These are phyloP conservation scores for Hyparrhenia diplandra DNA, from an alignment of 176 grass and related monocot genomes.

Conservation along the genomic window DNA sequence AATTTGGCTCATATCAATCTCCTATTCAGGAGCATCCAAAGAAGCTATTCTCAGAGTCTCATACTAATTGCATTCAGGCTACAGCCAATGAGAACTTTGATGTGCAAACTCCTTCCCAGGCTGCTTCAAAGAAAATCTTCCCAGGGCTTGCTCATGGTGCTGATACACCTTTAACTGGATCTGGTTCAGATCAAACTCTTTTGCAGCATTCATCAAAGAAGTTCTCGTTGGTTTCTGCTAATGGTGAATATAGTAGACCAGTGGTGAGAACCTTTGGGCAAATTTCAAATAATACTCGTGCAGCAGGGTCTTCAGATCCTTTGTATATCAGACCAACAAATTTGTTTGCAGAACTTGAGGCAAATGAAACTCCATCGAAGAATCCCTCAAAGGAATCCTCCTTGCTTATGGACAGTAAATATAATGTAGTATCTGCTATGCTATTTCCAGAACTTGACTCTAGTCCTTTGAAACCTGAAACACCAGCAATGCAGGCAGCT, in stretches of 20 bases:
- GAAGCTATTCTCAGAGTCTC: constrained; percentile 23
- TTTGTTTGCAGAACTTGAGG: constrained; percentile 35
- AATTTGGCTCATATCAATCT: constrained; percentile 11
- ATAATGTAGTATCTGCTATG: constrained; percentile 10
- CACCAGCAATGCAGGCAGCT: constrained; percentile 45
- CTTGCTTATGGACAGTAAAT: constrained; percentile 4
- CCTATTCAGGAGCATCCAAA: constrained; percentile 5
- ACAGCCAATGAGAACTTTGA: constrained; percentile 40
- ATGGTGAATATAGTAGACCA: constrained; percentile 30
- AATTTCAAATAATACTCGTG: constrained; percentile 15
- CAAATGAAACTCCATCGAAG: constrained; percentile 36
- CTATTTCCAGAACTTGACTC: constrained; percentile 45
- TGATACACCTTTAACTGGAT: constrained; percentile 34
- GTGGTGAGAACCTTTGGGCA: background rate
- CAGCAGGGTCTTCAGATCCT: constrained; percentile 11
- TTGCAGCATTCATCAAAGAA: constrained; percentile 38
- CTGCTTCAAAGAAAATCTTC: constrained; percentile 24
- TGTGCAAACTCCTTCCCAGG: constrained; percentile 47
- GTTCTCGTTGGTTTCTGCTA: constrained; percentile 17
- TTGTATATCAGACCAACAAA: constrained; percentile 41
- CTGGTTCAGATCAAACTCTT: constrained; percentile 24
- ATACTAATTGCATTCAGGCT: constrained; percentile 17
- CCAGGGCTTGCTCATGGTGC: constrained; percentile 26
- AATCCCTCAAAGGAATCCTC: constrained; percentile 11
- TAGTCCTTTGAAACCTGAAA: constrained; percentile 65